Evolutionary conservation across 306 rosid genomes (phyloP), one percentile per base, ranked within the genome.

Genomic region (Pterocarpus macrocarpus): DNA sequence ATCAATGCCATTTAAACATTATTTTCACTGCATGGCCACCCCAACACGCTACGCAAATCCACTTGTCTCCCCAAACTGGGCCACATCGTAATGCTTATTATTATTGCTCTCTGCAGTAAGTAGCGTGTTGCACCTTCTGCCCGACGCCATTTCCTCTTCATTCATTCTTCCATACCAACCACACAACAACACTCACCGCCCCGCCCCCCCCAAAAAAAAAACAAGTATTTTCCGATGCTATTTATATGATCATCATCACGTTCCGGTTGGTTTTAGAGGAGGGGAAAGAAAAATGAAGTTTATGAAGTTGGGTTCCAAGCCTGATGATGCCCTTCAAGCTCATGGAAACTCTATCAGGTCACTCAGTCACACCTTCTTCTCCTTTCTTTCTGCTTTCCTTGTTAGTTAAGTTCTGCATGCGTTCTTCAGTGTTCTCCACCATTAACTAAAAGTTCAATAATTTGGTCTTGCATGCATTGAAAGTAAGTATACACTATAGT

Each of bases 281-380:
- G 17, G 7, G 8, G 9, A 7, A 69, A 78, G 52, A 84, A 84
- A 88, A 64, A 95, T 96, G 99, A 96, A 96, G 98, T 96, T 92
- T 80, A 96, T 96, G 99, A 96, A 93, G 90, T 57, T 96, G 74
- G 99, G 99, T 59, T 93, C 97, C 15, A 96, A 96, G 86, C 97
- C 97, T 65, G 99, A 92, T 85, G 90, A 91, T 86, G 90, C 90
- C 22, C 86, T 96, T 87, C 97, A 88, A 81, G 89, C 94, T 16
- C 91, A 92, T 50, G 99, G 98, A 14, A 93, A 89, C 71, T 81
- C 85, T 63, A 62, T 87, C 71, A 89, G 98, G 99, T 91, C 61
- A 55, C 9, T 52, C 28, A 44, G 6, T 47, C 53, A 10, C 53
- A 47, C 15, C 4, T 49, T 22, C 32, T 49, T 69, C 32, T 2